A percentile compares a stretch with the other conserved stretches of the same genome.
Evolutionary conservation across 177 flowering plant genomes (phyloP).

Genomic region (Telopea speciosissima): DNA sequence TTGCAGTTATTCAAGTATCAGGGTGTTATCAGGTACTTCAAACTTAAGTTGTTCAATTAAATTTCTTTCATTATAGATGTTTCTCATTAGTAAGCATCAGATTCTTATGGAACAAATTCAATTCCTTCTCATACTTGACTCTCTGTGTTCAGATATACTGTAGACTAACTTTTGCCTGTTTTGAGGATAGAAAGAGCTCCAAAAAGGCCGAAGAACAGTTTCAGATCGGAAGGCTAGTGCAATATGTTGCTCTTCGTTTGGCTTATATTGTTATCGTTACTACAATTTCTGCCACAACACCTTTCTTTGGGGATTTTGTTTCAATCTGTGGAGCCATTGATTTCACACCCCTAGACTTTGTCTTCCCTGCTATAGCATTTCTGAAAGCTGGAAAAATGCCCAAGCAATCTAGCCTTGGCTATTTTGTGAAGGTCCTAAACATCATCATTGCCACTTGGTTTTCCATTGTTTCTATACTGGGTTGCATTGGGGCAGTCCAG

Average conservation of each 20-base stretch:
- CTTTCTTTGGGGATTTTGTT: constrained; percentile 62
- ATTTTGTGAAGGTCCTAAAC: constrained; percentile 29
- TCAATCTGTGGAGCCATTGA: constrained; percentile 65
- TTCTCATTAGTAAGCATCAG: too few species aligned
- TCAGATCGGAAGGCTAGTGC: constrained; percentile 6
- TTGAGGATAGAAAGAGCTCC: constrained; percentile 33
- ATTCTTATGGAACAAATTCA: not conserved
- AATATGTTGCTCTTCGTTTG: constrained; percentile 27
- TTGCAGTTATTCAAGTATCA: constrained; percentile 53
- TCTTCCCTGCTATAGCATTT: constrained; percentile 49
- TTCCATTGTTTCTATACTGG: constrained; percentile 51
- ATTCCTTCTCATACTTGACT: not conserved
- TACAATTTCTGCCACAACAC: constrained; percentile 51
- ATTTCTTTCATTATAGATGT: too few species aligned
- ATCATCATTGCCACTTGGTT: constrained; percentile 36
- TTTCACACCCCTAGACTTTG: constrained; percentile 58
- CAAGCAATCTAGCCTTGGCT: constrained; percentile 10
- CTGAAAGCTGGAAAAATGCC: constrained; percentile 49
- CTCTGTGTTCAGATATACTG: constrained; percentile 43
- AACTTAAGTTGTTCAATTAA: not conserved
- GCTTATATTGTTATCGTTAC: constrained; percentile 39
- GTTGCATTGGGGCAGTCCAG: constrained; percentile 49
- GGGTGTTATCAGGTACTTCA: constrained; percentile 58
- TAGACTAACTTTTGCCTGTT: constrained; percentile 51
- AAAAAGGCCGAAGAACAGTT: not conserved